A percentile compares a stretch with the other conserved stretches of the same genome.
Conservation (phyloP, 2,329 filamentous ascomycete genomes). For the Neophaeococcomyces aloes region DNA sequence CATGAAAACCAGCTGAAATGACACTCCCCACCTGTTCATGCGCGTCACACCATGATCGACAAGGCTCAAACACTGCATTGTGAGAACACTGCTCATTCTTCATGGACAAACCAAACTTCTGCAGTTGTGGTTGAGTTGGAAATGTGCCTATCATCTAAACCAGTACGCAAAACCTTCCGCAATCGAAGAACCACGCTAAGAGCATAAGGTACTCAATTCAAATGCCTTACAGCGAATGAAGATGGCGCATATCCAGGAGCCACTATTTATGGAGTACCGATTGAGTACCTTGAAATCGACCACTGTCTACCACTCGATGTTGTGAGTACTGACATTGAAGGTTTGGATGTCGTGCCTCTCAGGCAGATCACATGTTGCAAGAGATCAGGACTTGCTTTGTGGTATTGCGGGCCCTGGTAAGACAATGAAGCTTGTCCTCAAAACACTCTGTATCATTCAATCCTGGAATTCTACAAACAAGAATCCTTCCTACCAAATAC, state of each 20-base stretch:
- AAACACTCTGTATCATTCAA: neutral
- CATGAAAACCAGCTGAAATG: no score
- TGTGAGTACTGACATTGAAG: neutral
- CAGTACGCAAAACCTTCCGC: no score
- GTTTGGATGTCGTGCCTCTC: neutral
- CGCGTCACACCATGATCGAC: no score
- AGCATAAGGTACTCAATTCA: no score
- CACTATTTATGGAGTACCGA: neutral
- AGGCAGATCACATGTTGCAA: no score
- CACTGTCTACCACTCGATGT: neutral
- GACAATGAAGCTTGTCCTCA: neutral
- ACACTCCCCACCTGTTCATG: no score
- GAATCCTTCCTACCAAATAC: neutral
- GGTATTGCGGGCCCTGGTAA: neutral
- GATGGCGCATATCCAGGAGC: neutral
- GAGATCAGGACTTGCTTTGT: neutral
- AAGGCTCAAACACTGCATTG: no score
- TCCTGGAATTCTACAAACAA: neutral
- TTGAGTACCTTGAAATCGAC: neutral
- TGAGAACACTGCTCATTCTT: no score
- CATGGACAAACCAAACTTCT: no score
- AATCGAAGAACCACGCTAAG: no score
- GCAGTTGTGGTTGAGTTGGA: no score
- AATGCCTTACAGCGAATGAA: neutral
- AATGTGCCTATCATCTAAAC: no score